Evolutionary conservation across 1,284 basidiomycete species (phyloP), one percentile per base, ranked within the genome.

Genomic region (Pyrrhoderma noxium): DNA sequence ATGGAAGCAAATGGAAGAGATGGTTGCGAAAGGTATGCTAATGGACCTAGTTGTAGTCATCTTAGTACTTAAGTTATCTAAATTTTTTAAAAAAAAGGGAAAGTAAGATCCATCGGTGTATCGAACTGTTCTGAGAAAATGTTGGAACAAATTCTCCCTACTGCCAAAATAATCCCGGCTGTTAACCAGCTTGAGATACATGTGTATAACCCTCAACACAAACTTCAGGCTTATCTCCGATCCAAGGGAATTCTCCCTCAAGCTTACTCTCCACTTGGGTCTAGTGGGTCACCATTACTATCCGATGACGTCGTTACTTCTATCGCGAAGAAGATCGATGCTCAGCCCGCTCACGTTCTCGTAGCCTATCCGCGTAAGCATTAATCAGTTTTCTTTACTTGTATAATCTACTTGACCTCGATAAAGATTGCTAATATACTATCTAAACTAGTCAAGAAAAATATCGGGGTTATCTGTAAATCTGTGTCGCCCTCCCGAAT

Each of bases 181-280:
- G 82, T 85, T 31, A 89, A 90, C 66, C 89, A 91, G 47, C 48
- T 54, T 52, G 88, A 89, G 67, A 72, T 86, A 36, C 87, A 90
- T 65, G 83, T 85, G 70, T 77, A 79, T 25, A 82, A 79, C 66
- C 72, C 74, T 47, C 80, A 86, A 60, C 71, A 79, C 50, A 79
- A 82, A 23, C 67, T 85, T 37, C 72, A 86, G 45, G 70, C 76
- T 46, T 78, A 75, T 62, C 84, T 82, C 70, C 64, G 67, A 27
- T 61, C 68, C 45, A 80, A 82, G 59, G 80, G 80, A 49, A 89
- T 91, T 56, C 68, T 74, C 9, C 60, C 88, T 54, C 84, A 85
- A 9, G 82, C 83, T 2, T 90, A 89, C 71, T 87, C 83, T 1
- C 85, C 88, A 3, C 74, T 90, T 9, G 87, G 88, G 31, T 55